Percentiles rank a stretch among this genome's conserved stretches.
Evolutionary conservation across 257 asterid genomes (phyloP).

Genomic region (Nicotiana benthamiana): DNA sequence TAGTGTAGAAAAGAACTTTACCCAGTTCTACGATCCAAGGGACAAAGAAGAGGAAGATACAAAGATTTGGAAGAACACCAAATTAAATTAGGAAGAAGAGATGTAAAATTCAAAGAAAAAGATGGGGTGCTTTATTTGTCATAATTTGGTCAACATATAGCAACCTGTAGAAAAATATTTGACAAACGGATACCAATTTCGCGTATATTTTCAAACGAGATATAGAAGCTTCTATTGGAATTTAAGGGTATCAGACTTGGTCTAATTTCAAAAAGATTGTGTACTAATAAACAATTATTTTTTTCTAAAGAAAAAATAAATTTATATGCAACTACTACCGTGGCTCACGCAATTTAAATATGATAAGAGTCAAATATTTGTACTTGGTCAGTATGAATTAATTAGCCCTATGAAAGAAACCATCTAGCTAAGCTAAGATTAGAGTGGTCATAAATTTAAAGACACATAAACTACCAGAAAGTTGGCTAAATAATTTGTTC

Average conservation of each 20-base stretch:
- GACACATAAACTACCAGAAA: background rate
- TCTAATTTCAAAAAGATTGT: background rate
- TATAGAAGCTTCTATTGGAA: constrained; percentile 44
- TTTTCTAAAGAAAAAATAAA: too few species aligned
- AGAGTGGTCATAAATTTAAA: background rate
- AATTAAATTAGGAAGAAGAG: background rate
- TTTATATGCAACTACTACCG: background rate
- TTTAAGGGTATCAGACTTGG: constrained; percentile 1
- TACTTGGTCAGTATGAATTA: background rate
- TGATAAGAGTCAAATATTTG: background rate
- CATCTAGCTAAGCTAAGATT: background rate
- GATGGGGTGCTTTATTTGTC: background rate
- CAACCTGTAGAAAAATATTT: background rate
- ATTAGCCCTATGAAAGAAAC: background rate
- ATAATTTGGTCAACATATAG: background rate
- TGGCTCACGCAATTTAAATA: background rate
- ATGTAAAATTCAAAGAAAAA: background rate
- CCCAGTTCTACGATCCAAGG: background rate
- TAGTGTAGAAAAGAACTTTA: background rate
- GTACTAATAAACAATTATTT: too few species aligned
- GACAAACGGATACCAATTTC: background rate
- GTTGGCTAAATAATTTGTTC: background rate
- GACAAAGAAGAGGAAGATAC: background rate
- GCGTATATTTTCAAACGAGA: background rate
- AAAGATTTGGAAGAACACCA: background rate